A percentile compares a stretch with the other conserved stretches of the same genome.
These are phyloP conservation scores for Xylariomycetidae sp. DNA, from an alignment of 2,329 filamentous ascomycete species.

Conservation along the genomic window DNA sequence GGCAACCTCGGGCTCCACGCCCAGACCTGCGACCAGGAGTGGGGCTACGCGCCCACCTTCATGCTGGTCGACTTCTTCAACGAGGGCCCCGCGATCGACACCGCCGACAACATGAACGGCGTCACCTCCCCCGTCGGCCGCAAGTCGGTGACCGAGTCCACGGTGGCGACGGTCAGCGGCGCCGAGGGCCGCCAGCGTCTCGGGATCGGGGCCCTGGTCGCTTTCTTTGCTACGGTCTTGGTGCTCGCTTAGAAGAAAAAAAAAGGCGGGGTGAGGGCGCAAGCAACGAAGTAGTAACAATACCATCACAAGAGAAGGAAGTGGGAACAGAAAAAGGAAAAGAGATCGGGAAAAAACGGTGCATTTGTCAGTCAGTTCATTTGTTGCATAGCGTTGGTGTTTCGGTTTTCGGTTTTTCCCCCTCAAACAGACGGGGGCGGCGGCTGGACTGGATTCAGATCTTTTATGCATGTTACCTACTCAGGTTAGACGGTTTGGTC, in stretches of 20 bases:
- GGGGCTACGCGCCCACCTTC: conserved; percentile 63
- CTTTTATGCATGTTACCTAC: too few relatives aligned
- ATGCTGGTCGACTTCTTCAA: conserved; percentile 79
- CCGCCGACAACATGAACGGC: conserved; percentile 64
- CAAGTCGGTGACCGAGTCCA: conserved; percentile 6
- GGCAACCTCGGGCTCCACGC: conserved; percentile 55
- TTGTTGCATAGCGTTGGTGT: conserved; percentile 26
- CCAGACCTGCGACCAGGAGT: conserved; percentile 49
- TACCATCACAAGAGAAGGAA: background rate
- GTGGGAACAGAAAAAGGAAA: background rate
- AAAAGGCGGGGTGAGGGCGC: background rate
- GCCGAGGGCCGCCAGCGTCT: conserved; percentile 13
- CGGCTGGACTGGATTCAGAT: too few relatives aligned
- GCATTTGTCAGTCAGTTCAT: too few relatives aligned
- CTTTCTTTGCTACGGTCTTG: conserved; percentile 38
- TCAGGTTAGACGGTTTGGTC: too few relatives aligned
- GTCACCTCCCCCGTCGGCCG: conserved; percentile 37
- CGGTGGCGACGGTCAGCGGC: background rate
- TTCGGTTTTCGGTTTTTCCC: conserved; percentile 7
- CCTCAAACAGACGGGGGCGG: background rate
- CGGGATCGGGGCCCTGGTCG: conserved; percentile 35
- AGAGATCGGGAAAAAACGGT: background rate
- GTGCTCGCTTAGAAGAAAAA: conserved; percentile 27
- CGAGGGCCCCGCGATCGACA: conserved; percentile 62
- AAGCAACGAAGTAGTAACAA: background rate